phyloP scores from a whole-genome alignment of 805 yeast species.

The Zygosaccharomyces kombuchaensis region DNA sequence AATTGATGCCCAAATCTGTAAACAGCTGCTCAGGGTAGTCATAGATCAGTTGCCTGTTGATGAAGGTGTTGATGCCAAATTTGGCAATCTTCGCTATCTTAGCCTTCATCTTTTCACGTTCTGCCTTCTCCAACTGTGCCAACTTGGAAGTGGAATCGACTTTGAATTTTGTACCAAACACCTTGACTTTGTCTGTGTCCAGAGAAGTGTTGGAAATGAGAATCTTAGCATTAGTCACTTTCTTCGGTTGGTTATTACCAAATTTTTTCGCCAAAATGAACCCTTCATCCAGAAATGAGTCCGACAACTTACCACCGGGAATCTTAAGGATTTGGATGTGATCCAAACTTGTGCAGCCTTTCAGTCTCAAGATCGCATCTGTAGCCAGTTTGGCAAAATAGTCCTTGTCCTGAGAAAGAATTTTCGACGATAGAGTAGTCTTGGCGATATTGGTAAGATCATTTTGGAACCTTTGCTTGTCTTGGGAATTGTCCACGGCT shows the following conservation, averaged over 20 bases:
- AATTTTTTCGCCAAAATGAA: constrained; percentile 87
- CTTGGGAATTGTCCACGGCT: constrained; percentile 67
- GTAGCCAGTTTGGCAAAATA: constrained; percentile 87
- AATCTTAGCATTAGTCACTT: constrained; percentile 74
- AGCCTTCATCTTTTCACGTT: constrained; percentile 83
- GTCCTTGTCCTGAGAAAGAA: constrained; percentile 90
- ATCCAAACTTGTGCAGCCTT: constrained; percentile 82
- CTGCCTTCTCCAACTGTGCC: constrained; percentile 92
- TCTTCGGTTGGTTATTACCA: constrained; percentile 92
- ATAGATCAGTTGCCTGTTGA: constrained; percentile 93
- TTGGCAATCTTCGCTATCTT: constrained; percentile 87
- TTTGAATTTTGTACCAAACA: constrained; percentile 95
- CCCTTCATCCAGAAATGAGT: constrained; percentile 94
- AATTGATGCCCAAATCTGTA: constrained; percentile 78
- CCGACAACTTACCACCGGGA: constrained; percentile 86
- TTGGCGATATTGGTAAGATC: constrained; percentile 85
- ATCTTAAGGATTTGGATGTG: constrained; percentile 92
- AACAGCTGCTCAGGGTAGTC: constrained; percentile 97
- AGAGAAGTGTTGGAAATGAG: constrained; percentile 91
- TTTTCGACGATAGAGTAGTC: constrained; percentile 90
- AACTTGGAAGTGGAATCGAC: constrained; percentile 92
- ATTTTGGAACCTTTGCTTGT: constrained; percentile 56
- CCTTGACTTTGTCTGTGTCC: constrained; percentile 96
- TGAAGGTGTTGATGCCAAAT: constrained; percentile 83
- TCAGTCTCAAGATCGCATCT: constrained; percentile 83